phyloP scores from a whole-genome alignment of 2,329 filamentous ascomycete species.

The Atkinsonella hypoxylon region DNA sequence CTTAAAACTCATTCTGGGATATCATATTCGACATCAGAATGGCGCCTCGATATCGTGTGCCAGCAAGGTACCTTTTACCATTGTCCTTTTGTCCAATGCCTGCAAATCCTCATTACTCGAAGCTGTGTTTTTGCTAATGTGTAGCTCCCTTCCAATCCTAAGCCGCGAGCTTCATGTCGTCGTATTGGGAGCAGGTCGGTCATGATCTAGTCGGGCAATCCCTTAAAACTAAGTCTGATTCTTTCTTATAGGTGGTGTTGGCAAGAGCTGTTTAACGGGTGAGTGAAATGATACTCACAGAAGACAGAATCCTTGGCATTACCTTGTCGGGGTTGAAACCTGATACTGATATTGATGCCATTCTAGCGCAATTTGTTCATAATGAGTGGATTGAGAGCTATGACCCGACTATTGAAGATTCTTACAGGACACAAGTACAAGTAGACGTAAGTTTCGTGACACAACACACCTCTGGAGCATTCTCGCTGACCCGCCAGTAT shows the following conservation, averaged over 20 bases:
- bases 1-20: not conserved
- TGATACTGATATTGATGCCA: slow-evolving; percentile 6
- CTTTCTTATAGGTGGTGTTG: slow-evolving; percentile 60
- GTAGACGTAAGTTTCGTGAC: slow-evolving; percentile 59
- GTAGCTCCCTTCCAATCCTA: not conserved
- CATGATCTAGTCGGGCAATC: not conserved
- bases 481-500: slow-evolving; percentile 1
- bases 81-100: not conserved
- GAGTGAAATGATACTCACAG: slow-evolving; percentile 17
- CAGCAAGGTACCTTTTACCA: slow-evolving; percentile 6
- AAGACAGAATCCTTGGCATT: not conserved
- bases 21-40: slow-evolving; percentile 1
- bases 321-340: not conserved
- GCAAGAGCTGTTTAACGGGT: slow-evolving; percentile 89
- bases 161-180: slow-evolving; percentile 75
- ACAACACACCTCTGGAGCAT: too few relatives aligned
- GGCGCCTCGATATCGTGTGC: slow-evolving; percentile 9
- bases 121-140: not conserved
- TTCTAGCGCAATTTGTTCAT: slow-evolving; percentile 76
- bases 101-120: not conserved
- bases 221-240: slow-evolving; percentile 17
- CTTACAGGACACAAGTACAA: slow-evolving; percentile 61
- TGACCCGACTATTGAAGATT: slow-evolving; percentile 69
- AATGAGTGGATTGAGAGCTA: slow-evolving; percentile 90
- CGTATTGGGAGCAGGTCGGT: slow-evolving; percentile 65